Conservation (phyloP, 83 land plant species). For the Picea mariana region DNA sequence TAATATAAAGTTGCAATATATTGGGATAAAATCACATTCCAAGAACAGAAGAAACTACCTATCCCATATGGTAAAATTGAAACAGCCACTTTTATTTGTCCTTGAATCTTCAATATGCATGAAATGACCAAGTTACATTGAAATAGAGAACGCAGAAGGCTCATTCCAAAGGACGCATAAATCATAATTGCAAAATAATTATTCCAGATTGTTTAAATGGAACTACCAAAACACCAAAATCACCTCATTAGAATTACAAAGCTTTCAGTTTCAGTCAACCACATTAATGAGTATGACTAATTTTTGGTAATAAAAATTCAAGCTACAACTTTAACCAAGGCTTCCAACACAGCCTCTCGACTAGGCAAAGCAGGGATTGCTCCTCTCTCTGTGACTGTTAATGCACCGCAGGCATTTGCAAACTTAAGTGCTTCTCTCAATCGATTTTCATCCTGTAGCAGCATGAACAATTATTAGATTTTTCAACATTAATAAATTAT, state of each 20-base stretch:
- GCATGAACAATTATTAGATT: not conserved
- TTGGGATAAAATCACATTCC: too few species aligned
- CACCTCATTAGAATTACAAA: not conserved
- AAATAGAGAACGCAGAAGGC: slow-evolving; percentile 34
- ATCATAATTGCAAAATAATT: slow-evolving; percentile 10
- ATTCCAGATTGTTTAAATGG: slow-evolving; percentile 2
- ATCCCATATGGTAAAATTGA: too few species aligned
- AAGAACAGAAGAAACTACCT: too few species aligned
- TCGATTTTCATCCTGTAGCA: slow-evolving; percentile 52
- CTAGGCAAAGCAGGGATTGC: slow-evolving; percentile 89
- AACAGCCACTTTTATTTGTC: too few species aligned
- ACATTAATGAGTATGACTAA: not conserved
- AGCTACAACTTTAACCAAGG: not conserved
- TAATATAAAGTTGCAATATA: too few species aligned
- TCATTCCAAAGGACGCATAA: slow-evolving; percentile 12
- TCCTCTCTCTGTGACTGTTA: slow-evolving; percentile 87
- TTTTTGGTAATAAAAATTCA: not conserved
- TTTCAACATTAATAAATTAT: not conserved
- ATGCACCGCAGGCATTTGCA: slow-evolving; percentile 92
- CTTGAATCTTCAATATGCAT: too few species aligned
- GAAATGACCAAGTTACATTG: slow-evolving; percentile 25
- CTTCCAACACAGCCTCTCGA: slow-evolving; percentile 47
- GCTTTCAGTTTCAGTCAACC: slow-evolving; percentile 8
- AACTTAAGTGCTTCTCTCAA: slow-evolving; percentile 73
- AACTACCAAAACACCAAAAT: not conserved